These are phyloP conservation scores for Lodderomyces theae DNA, from an alignment of 1,139 yeast genomes.

Conservation along the genomic window DNA sequence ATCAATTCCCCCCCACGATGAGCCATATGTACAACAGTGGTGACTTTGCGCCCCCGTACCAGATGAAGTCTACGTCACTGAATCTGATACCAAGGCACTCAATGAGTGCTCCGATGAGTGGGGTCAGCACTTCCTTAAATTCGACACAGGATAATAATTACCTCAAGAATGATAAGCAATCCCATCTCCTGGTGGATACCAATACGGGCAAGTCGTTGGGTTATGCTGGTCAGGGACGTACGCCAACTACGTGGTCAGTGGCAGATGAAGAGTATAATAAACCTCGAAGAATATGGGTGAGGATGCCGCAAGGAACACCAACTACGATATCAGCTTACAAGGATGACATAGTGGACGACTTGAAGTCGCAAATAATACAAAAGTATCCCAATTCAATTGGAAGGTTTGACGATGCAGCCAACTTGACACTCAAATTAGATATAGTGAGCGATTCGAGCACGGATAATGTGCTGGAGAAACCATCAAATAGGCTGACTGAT, in stretches of 20 bases:
- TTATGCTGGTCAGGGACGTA: background rate
- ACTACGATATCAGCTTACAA: constrained; percentile 61
- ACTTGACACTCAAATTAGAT: constrained; percentile 46
- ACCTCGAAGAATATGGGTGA: constrained; percentile 61
- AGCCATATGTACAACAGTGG: constrained; percentile 4
- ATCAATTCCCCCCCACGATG: background rate
- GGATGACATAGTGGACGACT: constrained; percentile 67
- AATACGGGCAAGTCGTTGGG: background rate
- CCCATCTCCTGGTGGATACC: constrained; percentile 7
- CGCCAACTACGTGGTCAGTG: constrained; percentile 6
- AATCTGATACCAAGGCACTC: constrained; percentile 6
- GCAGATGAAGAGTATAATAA: constrained; percentile 9
- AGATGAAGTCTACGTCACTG: constrained; percentile 9
- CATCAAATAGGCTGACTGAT: constrained; percentile 8
- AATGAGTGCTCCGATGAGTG: constrained; percentile 4
- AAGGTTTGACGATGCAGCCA: constrained; percentile 66
- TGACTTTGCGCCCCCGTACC: constrained; percentile 7
- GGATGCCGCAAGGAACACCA: constrained; percentile 51
- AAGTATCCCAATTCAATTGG: constrained; percentile 74
- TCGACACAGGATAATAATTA: constrained; percentile 1
- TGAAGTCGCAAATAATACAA: constrained; percentile 55
- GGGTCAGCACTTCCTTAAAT: constrained; percentile 3
- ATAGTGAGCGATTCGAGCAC: constrained; percentile 3
- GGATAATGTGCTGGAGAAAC: background rate
- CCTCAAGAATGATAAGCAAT: constrained; percentile 2